These are phyloP conservation scores for Fibroporia radiculosa DNA, from an alignment of 768 basidiomycete genomes.

Conservation along the genomic window DNA sequence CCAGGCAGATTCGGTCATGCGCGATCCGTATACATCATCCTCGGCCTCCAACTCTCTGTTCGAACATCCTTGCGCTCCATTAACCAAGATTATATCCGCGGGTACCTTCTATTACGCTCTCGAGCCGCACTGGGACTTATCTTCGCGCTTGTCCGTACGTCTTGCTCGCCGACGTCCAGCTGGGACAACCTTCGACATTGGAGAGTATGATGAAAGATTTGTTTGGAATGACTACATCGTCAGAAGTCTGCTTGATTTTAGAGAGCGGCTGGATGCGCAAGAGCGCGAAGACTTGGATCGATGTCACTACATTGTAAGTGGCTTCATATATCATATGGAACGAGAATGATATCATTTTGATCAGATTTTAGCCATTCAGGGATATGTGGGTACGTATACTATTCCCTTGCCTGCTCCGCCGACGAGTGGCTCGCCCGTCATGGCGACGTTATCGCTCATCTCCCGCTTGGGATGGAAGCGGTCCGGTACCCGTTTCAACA, in stretches of 20 bases:
- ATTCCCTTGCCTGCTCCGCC: slow-evolving; percentile 74
- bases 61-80: slow-evolving; percentile 86
- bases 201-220: slow-evolving; percentile 73
- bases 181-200: slow-evolving; percentile 35
- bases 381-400: slow-evolving; percentile 79
- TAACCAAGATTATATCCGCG: slow-evolving; percentile 85
- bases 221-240: slow-evolving; percentile 95
- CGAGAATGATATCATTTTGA: too few species aligned
- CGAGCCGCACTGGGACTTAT: slow-evolving; percentile 83
- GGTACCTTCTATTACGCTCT: slow-evolving; percentile 92
- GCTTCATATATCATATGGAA: not conserved
- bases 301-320: slow-evolving; percentile 77
- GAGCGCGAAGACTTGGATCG: slow-evolving; percentile 72
- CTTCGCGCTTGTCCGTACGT: slow-evolving; percentile 70
- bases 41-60: slow-evolving; percentile 44
- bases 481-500: slow-evolving; percentile 96
- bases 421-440: slow-evolving; percentile 59
- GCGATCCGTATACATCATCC: slow-evolving; percentile 38
- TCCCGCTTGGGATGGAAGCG: slow-evolving; percentile 90
- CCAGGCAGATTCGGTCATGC: slow-evolving; percentile 37
- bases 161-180: slow-evolving; percentile 26
- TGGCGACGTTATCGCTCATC: slow-evolving; percentile 74
- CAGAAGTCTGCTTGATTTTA: slow-evolving; percentile 79
- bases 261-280: slow-evolving; percentile 61
- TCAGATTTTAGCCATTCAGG: slow-evolving; percentile 88